These are phyloP conservation scores for Calonectria honghensis DNA, from an alignment of 2,329 filamentous ascomycete species.

Conservation along the genomic window DNA sequence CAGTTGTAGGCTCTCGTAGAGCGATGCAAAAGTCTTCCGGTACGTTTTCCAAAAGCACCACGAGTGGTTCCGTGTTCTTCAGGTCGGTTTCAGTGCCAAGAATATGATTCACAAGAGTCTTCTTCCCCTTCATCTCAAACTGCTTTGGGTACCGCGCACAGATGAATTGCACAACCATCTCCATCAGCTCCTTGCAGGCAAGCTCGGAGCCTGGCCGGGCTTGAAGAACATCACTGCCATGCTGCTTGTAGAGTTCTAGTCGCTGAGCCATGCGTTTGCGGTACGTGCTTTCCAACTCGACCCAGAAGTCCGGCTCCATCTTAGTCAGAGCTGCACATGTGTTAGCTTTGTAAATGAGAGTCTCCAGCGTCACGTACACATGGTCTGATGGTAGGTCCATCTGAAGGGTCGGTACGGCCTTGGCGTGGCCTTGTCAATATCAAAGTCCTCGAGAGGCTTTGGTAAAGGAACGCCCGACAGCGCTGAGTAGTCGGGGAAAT, in stretches of 20 bases:
- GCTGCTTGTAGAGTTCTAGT: conserved; percentile 76
- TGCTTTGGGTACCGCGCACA: conserved; percentile 85
- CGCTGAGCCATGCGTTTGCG: conserved; percentile 80
- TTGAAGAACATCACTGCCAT: conserved; percentile 80
- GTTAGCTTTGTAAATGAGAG: conserved; percentile 56
- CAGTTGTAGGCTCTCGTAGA: conserved; percentile 81
- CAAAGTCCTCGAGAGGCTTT: conserved; percentile 76
- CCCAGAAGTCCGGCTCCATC: conserved; percentile 88
- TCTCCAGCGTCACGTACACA: conserved; percentile 75
- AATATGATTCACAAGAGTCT: conserved; percentile 80
- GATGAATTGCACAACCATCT: conserved; percentile 88
- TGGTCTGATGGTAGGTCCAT: conserved; percentile 92
- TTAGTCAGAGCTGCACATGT: conserved; percentile 79
- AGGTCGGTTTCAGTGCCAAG: conserved; percentile 78
- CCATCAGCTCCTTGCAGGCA: conserved; percentile 90
- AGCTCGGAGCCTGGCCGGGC: conserved; percentile 84
- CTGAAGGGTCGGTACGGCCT: conserved; percentile 88
- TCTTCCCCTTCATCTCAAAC: conserved; percentile 77
- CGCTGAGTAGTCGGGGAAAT: conserved; percentile 86
- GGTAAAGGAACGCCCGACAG: conserved; percentile 86
- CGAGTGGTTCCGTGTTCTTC: conserved; percentile 77
- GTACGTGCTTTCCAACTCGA: conserved; percentile 89
- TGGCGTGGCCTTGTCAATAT: conserved; percentile 80
- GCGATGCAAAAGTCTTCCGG: conserved; percentile 91
- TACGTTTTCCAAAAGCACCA: conserved; percentile 84